Evolutionary conservation across 805 yeast species (phyloP), one percentile per base, ranked within the genome.

Genomic region (Spathaspora passalidarum): DNA sequence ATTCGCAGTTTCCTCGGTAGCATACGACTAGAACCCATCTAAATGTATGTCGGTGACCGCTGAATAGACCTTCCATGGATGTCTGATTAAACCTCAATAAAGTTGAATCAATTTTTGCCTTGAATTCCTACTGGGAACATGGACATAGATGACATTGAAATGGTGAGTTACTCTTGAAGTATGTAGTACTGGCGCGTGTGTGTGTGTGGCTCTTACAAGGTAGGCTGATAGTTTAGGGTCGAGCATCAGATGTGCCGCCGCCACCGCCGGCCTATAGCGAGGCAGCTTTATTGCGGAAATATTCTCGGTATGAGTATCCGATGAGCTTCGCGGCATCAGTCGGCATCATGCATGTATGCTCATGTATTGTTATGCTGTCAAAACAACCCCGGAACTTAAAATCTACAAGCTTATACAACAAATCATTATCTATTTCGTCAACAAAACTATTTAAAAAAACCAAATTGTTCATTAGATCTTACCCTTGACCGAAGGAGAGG

Each of bases 1-100:
- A 85, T 85, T 86, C 94, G 92, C 94, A 86, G 94, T 86, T 85
- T 86, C 91, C 91, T 80, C 94, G 94, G 91, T 84, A 86, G 87
- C 80, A 76, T 80, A 82, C 90, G 77, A 71, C 23, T 70, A 68
- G 89, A 85, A 84, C 91, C 91, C 86, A 85, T 76, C 42, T 40
- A 29, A 83, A 77, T 79, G 68, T 84, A 80, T 75, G 74, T 69
- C 89, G 72, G 89, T 86, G 91, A 84, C 91, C 92, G 94, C 88
- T 76, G 75, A 29, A 63, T 61, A 51, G 75, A 71, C 88, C 92
- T 85, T 86, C 92, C 91, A 81, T 82, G 94, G 91, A 86, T 85
- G 94, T 86, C 94, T 85, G 94, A 86, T 81, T 44, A 40, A 40
- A 40, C 39, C 34, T n/a, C n/a, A n/a, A 29, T 6, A 9, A 29